These are phyloP conservation scores for Astraeus odoratus DNA, from an alignment of 768 basidiomycete genomes.

Conservation along the genomic window DNA sequence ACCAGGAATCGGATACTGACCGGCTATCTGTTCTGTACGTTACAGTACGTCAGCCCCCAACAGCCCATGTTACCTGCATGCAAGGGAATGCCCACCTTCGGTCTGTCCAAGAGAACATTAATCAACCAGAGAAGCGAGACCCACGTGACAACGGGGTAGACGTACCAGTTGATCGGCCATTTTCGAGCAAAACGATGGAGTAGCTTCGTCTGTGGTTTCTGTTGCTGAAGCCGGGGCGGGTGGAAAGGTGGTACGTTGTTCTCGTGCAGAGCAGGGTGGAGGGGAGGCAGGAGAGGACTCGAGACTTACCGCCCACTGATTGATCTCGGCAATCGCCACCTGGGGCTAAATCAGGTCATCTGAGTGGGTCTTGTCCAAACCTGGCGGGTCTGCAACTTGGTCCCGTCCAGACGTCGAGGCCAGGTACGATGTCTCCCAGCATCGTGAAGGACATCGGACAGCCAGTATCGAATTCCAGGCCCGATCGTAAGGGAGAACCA, in stretches of 20 bases:
- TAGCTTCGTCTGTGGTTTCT: background rate
- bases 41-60: background rate
- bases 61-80: background rate
- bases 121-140: conserved; percentile 11
- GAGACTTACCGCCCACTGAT: conserved; percentile 7
- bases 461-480: background rate
- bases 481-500: background rate
- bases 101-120: conserved; percentile 32
- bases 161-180: conserved; percentile 55
- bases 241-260: conserved; percentile 3
- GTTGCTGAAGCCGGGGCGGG: background rate
- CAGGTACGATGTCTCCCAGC: too few relatives aligned
- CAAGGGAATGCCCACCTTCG: conserved; percentile 39
- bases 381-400: too few relatives aligned
- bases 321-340: conserved; percentile 30
- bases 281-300: conserved; percentile 1
- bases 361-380: background rate
- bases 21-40: conserved; percentile 81
- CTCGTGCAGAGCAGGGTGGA: conserved; percentile 11
- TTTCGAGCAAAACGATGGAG: conserved; percentile 15
- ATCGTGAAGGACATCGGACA: background rate
- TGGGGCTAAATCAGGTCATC: conserved; percentile 17
- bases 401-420: too few relatives aligned
- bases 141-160: conserved; percentile 5
- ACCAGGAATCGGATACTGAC: conserved; percentile 31